phyloP scores from a whole-genome alignment of 495 filamentous ascomycete genomes.

The Chaetomidium leptoderma region DNA sequence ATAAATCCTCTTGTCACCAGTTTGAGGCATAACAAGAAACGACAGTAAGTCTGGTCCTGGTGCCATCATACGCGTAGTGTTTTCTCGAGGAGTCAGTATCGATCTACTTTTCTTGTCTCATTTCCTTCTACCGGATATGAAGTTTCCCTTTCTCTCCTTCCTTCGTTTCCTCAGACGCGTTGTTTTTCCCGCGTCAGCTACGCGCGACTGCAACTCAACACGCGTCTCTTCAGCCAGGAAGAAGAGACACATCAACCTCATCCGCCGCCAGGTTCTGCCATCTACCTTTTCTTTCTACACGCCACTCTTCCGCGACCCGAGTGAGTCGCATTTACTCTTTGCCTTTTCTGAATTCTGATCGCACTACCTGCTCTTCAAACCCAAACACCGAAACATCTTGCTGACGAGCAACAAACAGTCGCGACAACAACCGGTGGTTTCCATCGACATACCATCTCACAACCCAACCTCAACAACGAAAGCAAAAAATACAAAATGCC shows the following conservation, averaged over 20 bases:
- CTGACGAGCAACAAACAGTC: not conserved
- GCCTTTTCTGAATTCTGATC: not conserved
- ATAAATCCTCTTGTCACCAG: not conserved
- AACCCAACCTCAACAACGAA: not conserved
- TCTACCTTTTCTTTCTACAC: not conserved
- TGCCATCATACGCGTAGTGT: no score
- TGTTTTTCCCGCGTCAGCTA: not conserved
- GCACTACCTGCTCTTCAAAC: not conserved
- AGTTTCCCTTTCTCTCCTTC: not conserved
- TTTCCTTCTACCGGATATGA: not conserved
- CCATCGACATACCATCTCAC: not conserved
- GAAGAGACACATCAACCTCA: not conserved
- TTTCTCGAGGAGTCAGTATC: no score
- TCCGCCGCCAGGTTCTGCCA: not conserved
- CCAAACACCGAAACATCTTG: not conserved
- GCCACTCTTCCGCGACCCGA: not conserved
- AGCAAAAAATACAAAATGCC: slow-evolving; percentile 7
- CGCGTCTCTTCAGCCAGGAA: not conserved
- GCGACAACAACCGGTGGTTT: not conserved
- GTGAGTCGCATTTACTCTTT: no score
- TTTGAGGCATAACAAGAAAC: not conserved
- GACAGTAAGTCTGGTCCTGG: not conserved
- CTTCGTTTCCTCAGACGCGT: not conserved
- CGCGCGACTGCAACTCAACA: not conserved
- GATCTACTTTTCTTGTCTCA: not conserved